These are phyloP conservation scores for Cronartium quercuum DNA, from an alignment of 1,284 basidiomycete species.

Conservation along the genomic window DNA sequence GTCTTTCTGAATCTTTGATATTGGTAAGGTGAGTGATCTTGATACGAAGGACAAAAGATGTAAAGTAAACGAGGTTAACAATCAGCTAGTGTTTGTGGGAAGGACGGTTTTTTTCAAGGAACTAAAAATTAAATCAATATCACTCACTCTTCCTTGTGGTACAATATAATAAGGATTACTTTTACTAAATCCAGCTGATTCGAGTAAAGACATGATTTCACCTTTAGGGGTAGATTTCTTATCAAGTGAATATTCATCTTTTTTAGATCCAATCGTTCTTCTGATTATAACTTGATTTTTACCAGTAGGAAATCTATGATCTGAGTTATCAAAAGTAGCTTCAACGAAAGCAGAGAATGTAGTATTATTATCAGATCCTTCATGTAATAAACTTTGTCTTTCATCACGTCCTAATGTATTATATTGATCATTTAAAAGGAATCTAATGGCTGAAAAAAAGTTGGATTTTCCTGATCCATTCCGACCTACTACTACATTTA, in stretches of 20 bases:
- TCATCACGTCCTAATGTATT: constrained; percentile 49
- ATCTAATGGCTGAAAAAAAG: constrained; percentile 48
- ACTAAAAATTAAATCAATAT: not conserved
- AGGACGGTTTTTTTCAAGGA: not conserved
- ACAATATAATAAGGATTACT: constrained; percentile 95
- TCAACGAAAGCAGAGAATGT: constrained; percentile 50
- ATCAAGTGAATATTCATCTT: constrained; percentile 97
- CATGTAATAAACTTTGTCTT: constrained; percentile 49
- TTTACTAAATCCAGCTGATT: constrained; percentile 92
- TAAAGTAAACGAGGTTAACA: too few relatives aligned
- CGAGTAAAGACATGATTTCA: constrained; percentile 91
- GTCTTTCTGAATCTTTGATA: constrained; percentile 88
- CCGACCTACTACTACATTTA: constrained; percentile 50
- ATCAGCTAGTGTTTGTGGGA: too few relatives aligned
- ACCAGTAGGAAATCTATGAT: constrained; percentile 59
- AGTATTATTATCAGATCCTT: constrained; percentile 46
- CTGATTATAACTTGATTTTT: constrained; percentile 76
- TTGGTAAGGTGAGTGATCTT: constrained; percentile 95
- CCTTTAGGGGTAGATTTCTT: constrained; percentile 91
- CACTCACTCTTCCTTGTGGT: constrained; percentile 32
- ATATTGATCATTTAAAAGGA: constrained; percentile 50
- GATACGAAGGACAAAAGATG: not conserved
- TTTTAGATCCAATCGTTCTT: constrained; percentile 92
- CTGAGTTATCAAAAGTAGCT: constrained; percentile 49
- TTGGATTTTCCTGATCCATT: constrained; percentile 51